phyloP scores from a whole-genome alignment of 2,329 filamentous ascomycete species.

The Aspergillus tamarii region DNA sequence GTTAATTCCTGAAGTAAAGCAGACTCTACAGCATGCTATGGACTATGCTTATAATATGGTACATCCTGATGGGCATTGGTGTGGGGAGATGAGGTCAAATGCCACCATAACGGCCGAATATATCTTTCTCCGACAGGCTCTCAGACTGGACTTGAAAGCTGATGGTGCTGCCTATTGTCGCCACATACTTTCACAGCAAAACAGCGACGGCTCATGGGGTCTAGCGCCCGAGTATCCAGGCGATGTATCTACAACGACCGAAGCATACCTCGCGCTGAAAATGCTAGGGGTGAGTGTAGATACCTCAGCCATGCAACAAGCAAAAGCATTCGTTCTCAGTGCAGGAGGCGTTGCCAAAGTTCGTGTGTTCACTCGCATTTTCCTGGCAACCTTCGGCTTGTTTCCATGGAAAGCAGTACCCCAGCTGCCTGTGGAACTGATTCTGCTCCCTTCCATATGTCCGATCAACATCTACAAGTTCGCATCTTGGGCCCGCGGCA shows the following conservation, averaged over 20 bases:
- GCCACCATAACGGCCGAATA: constrained; percentile 32
- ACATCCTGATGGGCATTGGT: constrained; percentile 29
- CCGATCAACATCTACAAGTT: constrained; percentile 38
- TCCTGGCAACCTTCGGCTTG: constrained; percentile 37
- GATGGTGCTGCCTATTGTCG: constrained; percentile 15
- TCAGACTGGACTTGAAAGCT: constrained; percentile 21
- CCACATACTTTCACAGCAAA: constrained; percentile 26
- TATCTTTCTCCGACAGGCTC: constrained; percentile 28
- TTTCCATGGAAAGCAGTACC: constrained; percentile 39
- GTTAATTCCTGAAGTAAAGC: background rate
- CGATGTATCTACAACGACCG: constrained; percentile 32
- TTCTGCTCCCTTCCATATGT: constrained; percentile 30
- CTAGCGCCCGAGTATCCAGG: constrained; percentile 28
- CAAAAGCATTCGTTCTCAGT: constrained; percentile 26
- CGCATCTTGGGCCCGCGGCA: constrained; percentile 25
- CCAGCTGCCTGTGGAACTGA: constrained; percentile 37
- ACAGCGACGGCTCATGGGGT: constrained; percentile 36
- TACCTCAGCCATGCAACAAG: constrained; percentile 18
- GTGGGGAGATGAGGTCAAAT: constrained; percentile 27
- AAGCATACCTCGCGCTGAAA: constrained; percentile 41
- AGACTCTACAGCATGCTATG: background rate
- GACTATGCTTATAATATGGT: background rate
- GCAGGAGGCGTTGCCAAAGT: constrained; percentile 36
- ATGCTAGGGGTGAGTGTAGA: constrained; percentile 29
- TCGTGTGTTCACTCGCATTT: constrained; percentile 36